These are phyloP conservation scores for Cicer yamashitae DNA, from an alignment of 306 rosid genomes.

Conservation along the genomic window DNA sequence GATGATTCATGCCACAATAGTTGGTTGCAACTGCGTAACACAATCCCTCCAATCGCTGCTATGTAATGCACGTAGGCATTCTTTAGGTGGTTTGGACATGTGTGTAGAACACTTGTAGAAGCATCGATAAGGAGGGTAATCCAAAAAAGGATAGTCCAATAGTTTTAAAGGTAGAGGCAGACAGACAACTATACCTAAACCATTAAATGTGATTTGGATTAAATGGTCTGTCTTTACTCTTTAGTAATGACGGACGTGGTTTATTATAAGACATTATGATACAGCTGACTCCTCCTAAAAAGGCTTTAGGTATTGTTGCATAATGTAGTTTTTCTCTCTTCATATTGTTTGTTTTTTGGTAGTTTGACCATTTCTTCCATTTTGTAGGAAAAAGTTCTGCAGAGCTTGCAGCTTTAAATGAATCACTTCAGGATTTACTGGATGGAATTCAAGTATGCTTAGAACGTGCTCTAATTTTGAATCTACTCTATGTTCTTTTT, in stretches of 20 bases:
- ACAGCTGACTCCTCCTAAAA: background rate
- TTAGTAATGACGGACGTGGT: background rate
- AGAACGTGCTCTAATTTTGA: slow-evolving; percentile 26
- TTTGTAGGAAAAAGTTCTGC: slow-evolving; percentile 75
- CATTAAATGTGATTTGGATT: background rate
- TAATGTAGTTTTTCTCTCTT: slow-evolving; percentile 6
- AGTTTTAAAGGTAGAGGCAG: background rate
- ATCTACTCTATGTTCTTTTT: slow-evolving; percentile 38
- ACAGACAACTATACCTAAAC: background rate
- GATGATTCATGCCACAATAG: background rate
- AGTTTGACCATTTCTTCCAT: slow-evolving; percentile 35
- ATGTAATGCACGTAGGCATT: background rate
- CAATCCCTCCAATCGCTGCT: background rate
- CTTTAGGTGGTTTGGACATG: background rate
- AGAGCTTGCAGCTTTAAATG: slow-evolving; percentile 90
- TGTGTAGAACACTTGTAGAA: background rate
- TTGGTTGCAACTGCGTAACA: background rate
- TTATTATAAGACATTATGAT: background rate
- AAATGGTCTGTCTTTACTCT: slow-evolving; percentile 1
- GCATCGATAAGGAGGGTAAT: background rate
- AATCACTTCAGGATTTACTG: slow-evolving; percentile 91
- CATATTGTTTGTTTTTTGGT: slow-evolving; percentile 3
- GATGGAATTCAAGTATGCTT: slow-evolving; percentile 90
- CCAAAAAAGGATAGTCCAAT: background rate
- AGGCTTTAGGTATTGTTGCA: slow-evolving; percentile 6